These are phyloP conservation scores for Vitis labrusca DNA, from an alignment of 164 flowering plant genomes.

Conservation along the genomic window DNA sequence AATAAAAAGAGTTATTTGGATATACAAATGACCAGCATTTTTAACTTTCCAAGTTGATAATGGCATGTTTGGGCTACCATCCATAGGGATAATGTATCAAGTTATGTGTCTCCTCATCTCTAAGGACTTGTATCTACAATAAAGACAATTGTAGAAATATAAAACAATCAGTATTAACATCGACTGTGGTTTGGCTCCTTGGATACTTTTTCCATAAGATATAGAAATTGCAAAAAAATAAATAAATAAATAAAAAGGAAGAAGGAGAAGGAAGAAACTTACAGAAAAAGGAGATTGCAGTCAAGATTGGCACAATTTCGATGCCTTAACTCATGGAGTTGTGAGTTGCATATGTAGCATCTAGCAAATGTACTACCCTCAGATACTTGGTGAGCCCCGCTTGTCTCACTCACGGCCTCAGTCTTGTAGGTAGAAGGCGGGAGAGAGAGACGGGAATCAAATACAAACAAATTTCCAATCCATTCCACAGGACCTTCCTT, in stretches of 20 bases:
- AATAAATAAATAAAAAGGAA: too few relatives aligned
- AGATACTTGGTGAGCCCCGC: constrained; percentile 18
- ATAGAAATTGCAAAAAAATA: neutral
- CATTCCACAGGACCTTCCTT: constrained; percentile 79
- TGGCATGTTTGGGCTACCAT: too few relatives aligned
- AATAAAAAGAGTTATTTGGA: too few relatives aligned
- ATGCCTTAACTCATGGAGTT: constrained; percentile 62
- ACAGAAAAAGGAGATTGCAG: constrained; percentile 92
- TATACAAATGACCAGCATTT: too few relatives aligned
- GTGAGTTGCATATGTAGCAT: constrained; percentile 68
- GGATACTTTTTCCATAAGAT: too few relatives aligned
- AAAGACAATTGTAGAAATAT: too few relatives aligned
- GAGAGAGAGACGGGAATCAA: constrained; percentile 88
- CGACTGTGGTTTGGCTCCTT: too few relatives aligned
- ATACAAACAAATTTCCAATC: constrained; percentile 88
- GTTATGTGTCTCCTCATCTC: too few relatives aligned
- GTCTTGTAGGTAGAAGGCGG: constrained; percentile 77
- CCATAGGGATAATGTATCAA: too few relatives aligned
- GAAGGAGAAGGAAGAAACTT: constrained; percentile 34
- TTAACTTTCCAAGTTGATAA: too few relatives aligned
- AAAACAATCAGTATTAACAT: too few relatives aligned
- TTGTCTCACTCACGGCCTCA: constrained; percentile 22
- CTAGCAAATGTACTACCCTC: constrained; percentile 47
- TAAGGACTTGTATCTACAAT: too few relatives aligned
- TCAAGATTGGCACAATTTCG: constrained; percentile 93